phyloP scores from a whole-genome alignment of 2,329 filamentous ascomycete species.

The Fusarium lateritium region DNA sequence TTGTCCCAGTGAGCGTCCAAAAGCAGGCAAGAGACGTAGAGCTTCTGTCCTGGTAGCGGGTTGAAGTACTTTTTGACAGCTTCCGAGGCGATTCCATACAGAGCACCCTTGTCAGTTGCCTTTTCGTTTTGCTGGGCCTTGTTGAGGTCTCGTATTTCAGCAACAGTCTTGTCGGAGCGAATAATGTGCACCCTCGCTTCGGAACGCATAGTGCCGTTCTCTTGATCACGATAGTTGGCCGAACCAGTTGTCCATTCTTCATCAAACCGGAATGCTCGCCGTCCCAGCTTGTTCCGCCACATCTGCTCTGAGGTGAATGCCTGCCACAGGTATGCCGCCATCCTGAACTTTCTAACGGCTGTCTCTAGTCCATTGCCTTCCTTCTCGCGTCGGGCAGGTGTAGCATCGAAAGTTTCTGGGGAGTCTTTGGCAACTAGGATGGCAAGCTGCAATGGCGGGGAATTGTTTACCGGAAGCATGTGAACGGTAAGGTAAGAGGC shows the following conservation, averaged over 20 bases:
- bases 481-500: slow-evolving; percentile 86
- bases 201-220: slow-evolving; percentile 82
- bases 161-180: slow-evolving; percentile 84
- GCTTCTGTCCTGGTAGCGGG: slow-evolving; percentile 81
- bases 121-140: slow-evolving; percentile 82
- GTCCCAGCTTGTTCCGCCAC: slow-evolving; percentile 88
- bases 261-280: slow-evolving; percentile 90
- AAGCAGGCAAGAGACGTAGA: slow-evolving; percentile 89
- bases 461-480: slow-evolving; percentile 83
- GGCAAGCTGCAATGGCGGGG: slow-evolving; percentile 89
- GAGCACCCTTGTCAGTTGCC: slow-evolving; percentile 77
- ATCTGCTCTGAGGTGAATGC: slow-evolving; percentile 98
- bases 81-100: slow-evolving; percentile 83
- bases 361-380: slow-evolving; percentile 87
- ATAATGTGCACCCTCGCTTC: slow-evolving; percentile 93
- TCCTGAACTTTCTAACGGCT: slow-evolving; percentile 91
- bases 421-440: slow-evolving; percentile 92
- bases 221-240: slow-evolving; percentile 80
- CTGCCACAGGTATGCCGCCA: slow-evolving; percentile 97
- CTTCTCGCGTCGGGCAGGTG: slow-evolving; percentile 79
- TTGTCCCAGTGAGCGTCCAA: slow-evolving; percentile 93
- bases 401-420: slow-evolving; percentile 85
- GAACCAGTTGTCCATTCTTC: slow-evolving; percentile 94
- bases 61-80: slow-evolving; percentile 85
- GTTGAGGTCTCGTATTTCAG: slow-evolving; percentile 84